Conservation (phyloP, 805 yeast genomes). For the Yamadazyma endophytica region DNA sequence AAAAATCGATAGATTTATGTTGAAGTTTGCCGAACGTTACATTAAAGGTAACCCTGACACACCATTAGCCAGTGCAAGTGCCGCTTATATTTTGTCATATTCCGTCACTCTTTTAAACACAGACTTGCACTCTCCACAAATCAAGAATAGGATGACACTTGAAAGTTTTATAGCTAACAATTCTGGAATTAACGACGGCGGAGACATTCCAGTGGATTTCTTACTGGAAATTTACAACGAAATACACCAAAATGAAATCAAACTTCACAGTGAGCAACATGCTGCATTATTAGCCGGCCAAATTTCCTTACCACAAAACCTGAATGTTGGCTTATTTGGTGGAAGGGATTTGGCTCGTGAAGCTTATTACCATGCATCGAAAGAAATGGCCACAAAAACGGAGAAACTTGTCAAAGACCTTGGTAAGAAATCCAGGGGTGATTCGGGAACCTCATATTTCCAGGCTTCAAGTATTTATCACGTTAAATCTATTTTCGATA, state of each 20-base stretch:
- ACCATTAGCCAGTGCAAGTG: constrained; percentile 88
- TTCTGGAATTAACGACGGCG: constrained; percentile 88
- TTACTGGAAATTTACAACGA: constrained; percentile 70
- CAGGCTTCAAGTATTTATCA: constrained; percentile 86
- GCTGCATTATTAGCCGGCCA: constrained; percentile 79
- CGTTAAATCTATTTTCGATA: constrained; percentile 89
- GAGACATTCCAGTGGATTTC: constrained; percentile 72
- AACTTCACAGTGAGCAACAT: constrained; percentile 88
- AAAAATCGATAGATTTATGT: constrained; percentile 93
- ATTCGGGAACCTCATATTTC: constrained; percentile 52
- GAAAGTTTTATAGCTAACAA: constrained; percentile 86
- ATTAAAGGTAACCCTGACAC: constrained; percentile 83
- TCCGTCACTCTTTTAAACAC: constrained; percentile 92
- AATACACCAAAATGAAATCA: constrained; percentile 80
- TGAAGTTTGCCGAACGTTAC: constrained; percentile 92
- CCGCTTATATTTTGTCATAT: constrained; percentile 88
- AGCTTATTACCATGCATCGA: constrained; percentile 89
- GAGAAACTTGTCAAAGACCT: constrained; percentile 73
- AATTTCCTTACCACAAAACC: constrained; percentile 25
- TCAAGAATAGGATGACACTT: constrained; percentile 80
- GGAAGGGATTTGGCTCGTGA: constrained; percentile 68
- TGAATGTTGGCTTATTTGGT: constrained; percentile 58
- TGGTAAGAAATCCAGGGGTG: constrained; percentile 45
- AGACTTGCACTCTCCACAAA: constrained; percentile 86
- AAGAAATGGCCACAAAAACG: constrained; percentile 84